These are phyloP conservation scores for Podochytrium sp. DNA, from an alignment of 192 early-diverging fungal species.

Conservation along the genomic window DNA sequence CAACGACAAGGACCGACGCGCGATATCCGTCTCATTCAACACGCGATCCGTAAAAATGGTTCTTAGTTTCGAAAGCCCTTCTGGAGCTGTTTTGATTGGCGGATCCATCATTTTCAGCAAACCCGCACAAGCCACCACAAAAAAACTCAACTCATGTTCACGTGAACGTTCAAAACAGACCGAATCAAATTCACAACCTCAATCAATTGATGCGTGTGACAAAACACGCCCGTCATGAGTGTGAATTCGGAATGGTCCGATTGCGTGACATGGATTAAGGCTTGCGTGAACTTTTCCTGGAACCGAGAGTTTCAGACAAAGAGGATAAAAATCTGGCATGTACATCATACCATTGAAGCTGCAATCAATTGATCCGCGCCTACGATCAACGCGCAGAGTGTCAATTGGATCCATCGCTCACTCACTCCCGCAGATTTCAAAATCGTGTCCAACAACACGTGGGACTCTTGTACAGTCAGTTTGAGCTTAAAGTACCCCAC, in stretches of 20 bases:
- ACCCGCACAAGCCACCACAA: neutral
- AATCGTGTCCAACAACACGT: neutral
- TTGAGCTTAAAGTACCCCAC: constrained; percentile 29
- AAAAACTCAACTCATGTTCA: neutral
- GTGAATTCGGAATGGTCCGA: constrained; percentile 22
- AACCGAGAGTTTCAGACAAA: neutral
- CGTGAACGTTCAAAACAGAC: constrained; percentile 1
- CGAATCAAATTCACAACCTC: constrained; percentile 17
- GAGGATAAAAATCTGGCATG: neutral
- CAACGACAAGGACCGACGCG: constrained; percentile 13
- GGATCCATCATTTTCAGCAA: neutral
- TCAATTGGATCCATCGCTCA: neutral
- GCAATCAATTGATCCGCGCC: constrained; percentile 7
- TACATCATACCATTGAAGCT: neutral
- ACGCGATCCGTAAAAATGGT: constrained; percentile 16
- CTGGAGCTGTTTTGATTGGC: constrained; percentile 4
- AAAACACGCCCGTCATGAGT: constrained; percentile 32
- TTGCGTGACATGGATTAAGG: neutral
- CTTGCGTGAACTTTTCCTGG: constrained; percentile 21
- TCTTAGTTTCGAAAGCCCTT: constrained; percentile 9
- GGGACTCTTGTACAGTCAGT: neutral
- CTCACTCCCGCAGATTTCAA: neutral
- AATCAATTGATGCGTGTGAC: constrained; percentile 27
- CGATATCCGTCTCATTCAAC: constrained; percentile 26
- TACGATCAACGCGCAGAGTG: neutral